phyloP scores from a whole-genome alignment of 1,139 yeast genomes.

The Yamadazyma buinensis region DNA sequence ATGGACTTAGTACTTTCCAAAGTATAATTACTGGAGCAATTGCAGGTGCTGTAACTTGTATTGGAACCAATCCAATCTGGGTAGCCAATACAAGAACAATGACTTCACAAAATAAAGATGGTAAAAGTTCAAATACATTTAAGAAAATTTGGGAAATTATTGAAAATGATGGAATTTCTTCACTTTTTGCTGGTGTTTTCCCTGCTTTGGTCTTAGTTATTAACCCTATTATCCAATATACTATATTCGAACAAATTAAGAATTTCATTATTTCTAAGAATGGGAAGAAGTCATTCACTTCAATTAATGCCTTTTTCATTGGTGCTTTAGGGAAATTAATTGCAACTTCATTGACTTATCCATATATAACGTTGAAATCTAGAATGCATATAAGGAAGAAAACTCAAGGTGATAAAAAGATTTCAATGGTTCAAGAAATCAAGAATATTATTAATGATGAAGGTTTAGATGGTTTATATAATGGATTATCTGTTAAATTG shows the following conservation, averaged over 20 bases:
- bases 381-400: constrained; percentile 73
- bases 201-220: constrained; percentile 84
- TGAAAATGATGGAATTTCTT: constrained; percentile 64
- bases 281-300: constrained; percentile 43
- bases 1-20: constrained; percentile 61
- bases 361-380: constrained; percentile 84
- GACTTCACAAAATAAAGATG: constrained; percentile 53
- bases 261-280: constrained; percentile 57
- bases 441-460: constrained; percentile 58
- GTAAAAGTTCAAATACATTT: constrained; percentile 41
- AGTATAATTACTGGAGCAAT: constrained; percentile 77
- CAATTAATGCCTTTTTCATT: constrained; percentile 73
- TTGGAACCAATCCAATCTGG: constrained; percentile 93
- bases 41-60: constrained; percentile 84
- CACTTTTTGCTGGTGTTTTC: constrained; percentile 78
- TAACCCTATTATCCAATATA: constrained; percentile 90
- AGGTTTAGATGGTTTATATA: constrained; percentile 74
- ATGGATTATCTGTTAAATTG: constrained; percentile 76
- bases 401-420: constrained; percentile 19
- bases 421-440: constrained; percentile 39
- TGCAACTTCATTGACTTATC: constrained; percentile 86
- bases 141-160: constrained; percentile 58
- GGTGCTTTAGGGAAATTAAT: constrained; percentile 89
- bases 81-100: constrained; percentile 83
- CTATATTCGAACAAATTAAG: constrained; percentile 83